Conservation (phyloP, 306 rosid genomes). For the Hylodesmum podocarpum region DNA sequence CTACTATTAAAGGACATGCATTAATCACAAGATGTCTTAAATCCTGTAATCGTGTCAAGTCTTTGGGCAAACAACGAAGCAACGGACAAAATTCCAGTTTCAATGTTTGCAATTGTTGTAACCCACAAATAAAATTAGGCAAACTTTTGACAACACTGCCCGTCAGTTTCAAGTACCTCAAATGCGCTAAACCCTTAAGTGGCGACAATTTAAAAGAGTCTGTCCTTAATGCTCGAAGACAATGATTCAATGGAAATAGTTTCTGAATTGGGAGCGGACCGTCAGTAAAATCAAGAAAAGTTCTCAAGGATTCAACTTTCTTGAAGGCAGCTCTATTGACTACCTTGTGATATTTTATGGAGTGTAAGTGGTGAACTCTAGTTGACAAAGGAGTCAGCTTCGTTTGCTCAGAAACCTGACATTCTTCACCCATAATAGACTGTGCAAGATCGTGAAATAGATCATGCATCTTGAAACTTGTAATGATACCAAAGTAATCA, state of each 20-base stretch:
- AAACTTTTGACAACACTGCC: not conserved
- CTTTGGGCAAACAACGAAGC: not conserved
- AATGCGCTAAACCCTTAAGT: not conserved
- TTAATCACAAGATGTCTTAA: not conserved
- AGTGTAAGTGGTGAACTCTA: not conserved
- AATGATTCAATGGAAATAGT: too few species aligned
- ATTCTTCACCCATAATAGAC: constrained; percentile 1
- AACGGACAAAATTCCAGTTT: not conserved
- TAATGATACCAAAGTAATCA: not conserved
- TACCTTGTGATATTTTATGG: too few species aligned
- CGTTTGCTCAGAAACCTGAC: not conserved
- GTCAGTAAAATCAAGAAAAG: not conserved
- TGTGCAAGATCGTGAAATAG: constrained; percentile 37
- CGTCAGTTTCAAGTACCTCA: not conserved
- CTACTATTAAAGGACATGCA: not conserved
- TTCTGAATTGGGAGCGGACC: too few species aligned
- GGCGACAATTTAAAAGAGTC: not conserved
- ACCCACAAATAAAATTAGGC: not conserved
- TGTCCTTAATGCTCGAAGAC: not conserved
- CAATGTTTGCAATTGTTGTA: not conserved
- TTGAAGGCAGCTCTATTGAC: not conserved
- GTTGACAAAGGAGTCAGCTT: not conserved
- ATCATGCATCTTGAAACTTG: not conserved
- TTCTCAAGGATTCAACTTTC: constrained; percentile 17
- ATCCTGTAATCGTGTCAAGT: not conserved